Evolutionary conservation across 140 eudicot genomes (phyloP).

Genomic region (Senecio squalidus): DNA sequence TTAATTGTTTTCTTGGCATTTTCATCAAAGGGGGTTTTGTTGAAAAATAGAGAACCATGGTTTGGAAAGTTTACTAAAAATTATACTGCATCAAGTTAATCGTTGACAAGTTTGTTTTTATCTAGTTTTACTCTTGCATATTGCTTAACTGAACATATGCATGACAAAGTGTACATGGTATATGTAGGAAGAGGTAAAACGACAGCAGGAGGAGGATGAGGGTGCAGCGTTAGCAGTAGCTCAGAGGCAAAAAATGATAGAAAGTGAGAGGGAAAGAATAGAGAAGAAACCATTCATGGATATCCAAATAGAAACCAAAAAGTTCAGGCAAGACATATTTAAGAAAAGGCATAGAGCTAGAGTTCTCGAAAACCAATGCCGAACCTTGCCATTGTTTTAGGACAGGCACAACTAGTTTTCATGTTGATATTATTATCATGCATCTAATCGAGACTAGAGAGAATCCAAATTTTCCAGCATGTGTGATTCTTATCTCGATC

Average conservation of each 20-base stretch:
- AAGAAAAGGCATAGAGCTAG: constrained; percentile 60
- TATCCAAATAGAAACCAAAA: constrained; percentile 53
- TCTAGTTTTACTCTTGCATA: background rate
- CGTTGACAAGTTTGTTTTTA: background rate
- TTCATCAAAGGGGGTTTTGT: too few species aligned
- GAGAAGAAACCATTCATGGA: constrained; percentile 55
- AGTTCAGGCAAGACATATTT: constrained; percentile 54
- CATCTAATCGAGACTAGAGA: constrained; percentile 1
- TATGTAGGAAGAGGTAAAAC: constrained; percentile 40
- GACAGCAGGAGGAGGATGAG: constrained; percentile 42
- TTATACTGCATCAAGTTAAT: too few species aligned
- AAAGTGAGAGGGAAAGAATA: constrained; percentile 42
- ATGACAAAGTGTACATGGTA: background rate
- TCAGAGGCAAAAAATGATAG: constrained; percentile 48
- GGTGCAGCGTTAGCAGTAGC: constrained; percentile 43
- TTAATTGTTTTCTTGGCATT: too few species aligned
- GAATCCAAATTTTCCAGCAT: background rate
- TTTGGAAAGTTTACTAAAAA: too few species aligned
- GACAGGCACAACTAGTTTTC: background rate
- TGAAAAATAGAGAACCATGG: too few species aligned
- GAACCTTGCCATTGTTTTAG: constrained; percentile 46
- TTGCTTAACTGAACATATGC: background rate
- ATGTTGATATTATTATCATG: constrained; percentile 11
- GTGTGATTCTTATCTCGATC: background rate
- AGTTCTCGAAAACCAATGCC: constrained; percentile 40